A percentile compares a stretch with the other conserved stretches of the same genome.
phyloP scores from a whole-genome alignment of 805 yeast genomes.

The Phaffomyces antillensis region DNA sequence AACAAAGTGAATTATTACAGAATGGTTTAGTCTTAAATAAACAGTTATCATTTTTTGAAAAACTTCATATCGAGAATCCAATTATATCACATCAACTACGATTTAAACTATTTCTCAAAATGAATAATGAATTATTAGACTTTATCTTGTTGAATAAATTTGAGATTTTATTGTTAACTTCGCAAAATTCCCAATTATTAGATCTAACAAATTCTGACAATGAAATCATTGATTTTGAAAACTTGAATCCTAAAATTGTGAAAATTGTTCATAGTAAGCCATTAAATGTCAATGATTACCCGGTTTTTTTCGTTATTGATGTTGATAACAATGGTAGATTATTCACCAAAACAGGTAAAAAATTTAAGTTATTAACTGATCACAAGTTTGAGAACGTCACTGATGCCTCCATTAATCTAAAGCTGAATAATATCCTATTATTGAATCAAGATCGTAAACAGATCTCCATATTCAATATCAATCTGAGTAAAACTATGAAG shows the following conservation, averaged over 20 bases:
- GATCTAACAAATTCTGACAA: constrained; percentile 11
- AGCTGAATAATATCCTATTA: constrained; percentile 5
- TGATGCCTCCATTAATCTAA: constrained; percentile 7
- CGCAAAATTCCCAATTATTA: constrained; percentile 13
- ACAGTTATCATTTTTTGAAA: constrained; percentile 12
- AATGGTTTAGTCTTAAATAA: constrained; percentile 19
- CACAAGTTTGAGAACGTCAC: constrained; percentile 2
- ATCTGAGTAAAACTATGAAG: constrained; percentile 2
- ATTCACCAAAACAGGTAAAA: constrained; percentile 3
- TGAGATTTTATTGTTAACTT: constrained; percentile 14
- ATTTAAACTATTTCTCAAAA: constrained; percentile 22
- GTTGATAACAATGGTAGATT: constrained; percentile 5
- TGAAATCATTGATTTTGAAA: constrained; percentile 7
- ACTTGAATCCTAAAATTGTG: constrained; percentile 5
- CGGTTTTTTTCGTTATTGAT: constrained; percentile 6
- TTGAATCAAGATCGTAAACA: not conserved
- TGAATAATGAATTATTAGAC: constrained; percentile 19
- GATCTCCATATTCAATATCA: not conserved
- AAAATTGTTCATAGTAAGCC: not conserved
- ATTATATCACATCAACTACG: constrained; percentile 17
- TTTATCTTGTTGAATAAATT: constrained; percentile 13
- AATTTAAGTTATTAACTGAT: not conserved
- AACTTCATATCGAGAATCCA: constrained; percentile 17
- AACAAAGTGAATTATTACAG: constrained; percentile 16
- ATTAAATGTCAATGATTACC: not conserved